These are phyloP conservation scores for Aspergillus phoenicis DNA, from an alignment of 2,329 filamentous ascomycete genomes.

Conservation along the genomic window DNA sequence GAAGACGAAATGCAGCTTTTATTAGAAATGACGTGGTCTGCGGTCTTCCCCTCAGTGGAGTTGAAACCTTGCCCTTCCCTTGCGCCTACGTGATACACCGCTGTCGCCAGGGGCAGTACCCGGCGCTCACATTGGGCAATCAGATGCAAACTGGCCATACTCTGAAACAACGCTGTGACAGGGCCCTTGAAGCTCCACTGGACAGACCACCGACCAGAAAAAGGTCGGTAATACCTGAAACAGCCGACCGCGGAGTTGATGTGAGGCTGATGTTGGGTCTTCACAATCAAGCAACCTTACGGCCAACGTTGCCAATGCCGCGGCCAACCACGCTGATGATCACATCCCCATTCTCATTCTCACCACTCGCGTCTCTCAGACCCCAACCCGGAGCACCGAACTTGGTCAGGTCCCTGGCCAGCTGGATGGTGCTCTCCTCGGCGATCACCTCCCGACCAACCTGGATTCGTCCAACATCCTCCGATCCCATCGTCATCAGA, in stretches of 20 bases:
- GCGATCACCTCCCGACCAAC: conserved; percentile 80
- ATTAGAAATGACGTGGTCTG: conserved; percentile 8
- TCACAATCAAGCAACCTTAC: conserved; percentile 70
- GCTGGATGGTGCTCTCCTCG: conserved; percentile 74
- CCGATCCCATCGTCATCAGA: conserved; percentile 96
- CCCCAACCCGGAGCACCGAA: conserved; percentile 94
- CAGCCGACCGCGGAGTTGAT: conserved; percentile 6
- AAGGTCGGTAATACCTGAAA: neutral
- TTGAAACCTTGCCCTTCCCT: conserved; percentile 9
- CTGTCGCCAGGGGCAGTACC: neutral
- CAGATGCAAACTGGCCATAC: conserved; percentile 11
- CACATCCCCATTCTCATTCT: conserved; percentile 67
- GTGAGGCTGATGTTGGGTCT: conserved; percentile 7
- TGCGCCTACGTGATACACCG: conserved; percentile 4
- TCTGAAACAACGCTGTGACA: conserved; percentile 20
- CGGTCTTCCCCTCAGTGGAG: conserved; percentile 1
- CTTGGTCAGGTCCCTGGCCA: conserved; percentile 82
- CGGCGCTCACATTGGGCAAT: conserved; percentile 1
- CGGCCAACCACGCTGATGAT: conserved; percentile 88
- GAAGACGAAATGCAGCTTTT: neutral
- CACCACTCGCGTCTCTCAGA: conserved; percentile 71
- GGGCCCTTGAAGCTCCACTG: conserved; percentile 5
- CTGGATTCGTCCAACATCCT: conserved; percentile 86
- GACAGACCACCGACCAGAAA: neutral
- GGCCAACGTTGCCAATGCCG: conserved; percentile 91